These are phyloP conservation scores for Russula virescens DNA, from an alignment of 768 basidiomycete genomes.

Conservation along the genomic window DNA sequence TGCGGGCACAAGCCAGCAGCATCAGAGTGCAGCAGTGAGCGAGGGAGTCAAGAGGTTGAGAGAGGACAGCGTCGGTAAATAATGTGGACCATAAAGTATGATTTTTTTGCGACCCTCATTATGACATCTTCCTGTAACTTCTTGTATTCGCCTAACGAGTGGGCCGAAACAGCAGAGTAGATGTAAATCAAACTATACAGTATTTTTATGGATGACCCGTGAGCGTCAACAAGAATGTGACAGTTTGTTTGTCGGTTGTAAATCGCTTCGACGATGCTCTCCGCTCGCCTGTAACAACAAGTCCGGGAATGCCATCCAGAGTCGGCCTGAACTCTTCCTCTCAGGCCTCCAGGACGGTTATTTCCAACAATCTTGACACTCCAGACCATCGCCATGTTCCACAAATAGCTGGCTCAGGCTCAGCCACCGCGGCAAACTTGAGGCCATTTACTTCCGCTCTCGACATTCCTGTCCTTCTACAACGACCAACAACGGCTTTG, in stretches of 20 bases:
- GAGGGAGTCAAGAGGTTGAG: constrained; percentile 25
- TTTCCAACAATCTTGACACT: neutral
- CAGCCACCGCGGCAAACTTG: no score
- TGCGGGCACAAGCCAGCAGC: constrained; percentile 40
- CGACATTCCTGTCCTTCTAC: neutral
- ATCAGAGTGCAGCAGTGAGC: neutral
- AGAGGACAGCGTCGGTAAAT: constrained; percentile 18
- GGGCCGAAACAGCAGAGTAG: neutral
- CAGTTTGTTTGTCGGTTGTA: neutral
- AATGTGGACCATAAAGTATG: neutral
- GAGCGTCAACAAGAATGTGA: neutral
- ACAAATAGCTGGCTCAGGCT: neutral
- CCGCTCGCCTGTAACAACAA: neutral
- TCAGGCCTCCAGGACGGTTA: neutral
- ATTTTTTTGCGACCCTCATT: neutral
- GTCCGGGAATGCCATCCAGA: constrained; percentile 20
- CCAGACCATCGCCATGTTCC: constrained; percentile 1
- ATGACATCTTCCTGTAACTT: neutral
- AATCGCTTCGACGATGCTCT: constrained; percentile 13
- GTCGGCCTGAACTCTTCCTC: constrained; percentile 1
- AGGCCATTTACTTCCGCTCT: constrained; percentile 24
- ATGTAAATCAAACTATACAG: neutral
- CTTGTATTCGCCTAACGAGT: neutral
- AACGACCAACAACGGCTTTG: constrained; percentile 4
- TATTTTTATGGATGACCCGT: neutral